A percentile compares a stretch with the other conserved stretches of the same genome.
phyloP scores from a whole-genome alignment of 148 eudicot genomes.

The Silene uniflora region DNA sequence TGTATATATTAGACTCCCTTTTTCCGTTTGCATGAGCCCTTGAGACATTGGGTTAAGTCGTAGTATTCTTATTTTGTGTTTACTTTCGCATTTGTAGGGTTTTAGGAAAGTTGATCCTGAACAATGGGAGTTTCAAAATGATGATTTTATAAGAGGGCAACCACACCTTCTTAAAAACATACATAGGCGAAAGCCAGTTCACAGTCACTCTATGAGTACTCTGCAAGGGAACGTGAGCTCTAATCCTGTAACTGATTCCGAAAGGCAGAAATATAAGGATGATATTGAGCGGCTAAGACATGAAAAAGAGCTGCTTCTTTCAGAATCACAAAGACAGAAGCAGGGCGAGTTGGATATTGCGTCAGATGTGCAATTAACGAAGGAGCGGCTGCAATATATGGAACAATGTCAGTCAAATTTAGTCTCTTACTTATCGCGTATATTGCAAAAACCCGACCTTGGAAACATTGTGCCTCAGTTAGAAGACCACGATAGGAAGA shows the following conservation, averaged over 20 bases:
- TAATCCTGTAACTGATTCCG: conserved; percentile 55
- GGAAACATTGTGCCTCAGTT: conserved; percentile 37
- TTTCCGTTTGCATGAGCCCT: not conserved
- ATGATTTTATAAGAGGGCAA: conserved; percentile 77
- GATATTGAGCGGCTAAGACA: conserved; percentile 52
- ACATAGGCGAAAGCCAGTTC: conserved; percentile 83
- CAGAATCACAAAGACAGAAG: conserved; percentile 45
- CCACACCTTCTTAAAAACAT: conserved; percentile 77
- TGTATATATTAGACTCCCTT: not conserved
- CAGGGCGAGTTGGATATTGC: conserved; percentile 46
- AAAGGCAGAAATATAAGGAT: conserved; percentile 53
- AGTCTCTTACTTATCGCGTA: conserved; percentile 43
- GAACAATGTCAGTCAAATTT: conserved; percentile 45
- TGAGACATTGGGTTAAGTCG: not conserved
- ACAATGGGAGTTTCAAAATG: conserved; percentile 91
- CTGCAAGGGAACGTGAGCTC: conserved; percentile 42
- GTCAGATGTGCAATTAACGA: conserved; percentile 36
- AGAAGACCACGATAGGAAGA: conserved; percentile 63
- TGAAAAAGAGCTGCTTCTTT: conserved; percentile 45
- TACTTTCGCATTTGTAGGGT: conserved; percentile 43
- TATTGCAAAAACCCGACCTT: conserved; percentile 49
- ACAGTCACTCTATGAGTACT: conserved; percentile 67
- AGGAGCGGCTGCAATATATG: conserved; percentile 41
- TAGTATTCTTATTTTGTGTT: not conserved
- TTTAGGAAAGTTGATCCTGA: conserved; percentile 92